phyloP scores from a whole-genome alignment of 768 basidiomycete genomes.

The Russula ochroleuca region DNA sequence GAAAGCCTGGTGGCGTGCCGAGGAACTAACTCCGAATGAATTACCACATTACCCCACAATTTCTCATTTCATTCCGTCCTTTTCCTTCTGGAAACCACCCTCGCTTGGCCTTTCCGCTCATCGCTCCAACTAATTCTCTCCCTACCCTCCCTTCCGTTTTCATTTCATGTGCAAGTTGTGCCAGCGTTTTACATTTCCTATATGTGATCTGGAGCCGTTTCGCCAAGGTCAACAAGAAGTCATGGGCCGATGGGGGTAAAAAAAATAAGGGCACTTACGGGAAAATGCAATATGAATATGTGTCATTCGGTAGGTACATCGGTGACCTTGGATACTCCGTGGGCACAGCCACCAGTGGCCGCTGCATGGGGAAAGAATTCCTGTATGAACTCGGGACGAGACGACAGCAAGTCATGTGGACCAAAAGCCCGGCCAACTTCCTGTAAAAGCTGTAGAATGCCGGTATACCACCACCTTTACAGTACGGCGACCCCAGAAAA shows the following conservation, averaged over 20 bases:
- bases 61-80: neutral
- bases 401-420: neutral
- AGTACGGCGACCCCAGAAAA: neutral
- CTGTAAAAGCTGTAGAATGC: neutral
- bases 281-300: neutral
- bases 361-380: too few relatives aligned
- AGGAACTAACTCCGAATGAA: slow-evolving; percentile 2
- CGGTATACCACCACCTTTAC: neutral
- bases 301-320: neutral
- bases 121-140: slow-evolving; percentile 8
- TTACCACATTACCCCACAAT: slow-evolving; percentile 10
- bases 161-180: slow-evolving; percentile 1
- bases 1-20: slow-evolving; percentile 22
- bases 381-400: too few relatives aligned
- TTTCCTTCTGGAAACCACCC: neutral
- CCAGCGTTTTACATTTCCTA: neutral
- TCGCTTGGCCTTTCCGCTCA: neutral
- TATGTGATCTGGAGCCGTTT: slow-evolving; percentile 3
- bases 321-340: neutral
- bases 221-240: slow-evolving; percentile 6
- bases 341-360: slow-evolving; percentile 13
- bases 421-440: neutral
- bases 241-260: neutral
- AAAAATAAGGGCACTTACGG: slow-evolving; percentile 4
- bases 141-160: neutral